Evolutionary conservation across 805 yeast genomes (phyloP), one percentile per base, ranked within the genome.

Genomic region (Wickerhamomyces sydowiorum): DNA sequence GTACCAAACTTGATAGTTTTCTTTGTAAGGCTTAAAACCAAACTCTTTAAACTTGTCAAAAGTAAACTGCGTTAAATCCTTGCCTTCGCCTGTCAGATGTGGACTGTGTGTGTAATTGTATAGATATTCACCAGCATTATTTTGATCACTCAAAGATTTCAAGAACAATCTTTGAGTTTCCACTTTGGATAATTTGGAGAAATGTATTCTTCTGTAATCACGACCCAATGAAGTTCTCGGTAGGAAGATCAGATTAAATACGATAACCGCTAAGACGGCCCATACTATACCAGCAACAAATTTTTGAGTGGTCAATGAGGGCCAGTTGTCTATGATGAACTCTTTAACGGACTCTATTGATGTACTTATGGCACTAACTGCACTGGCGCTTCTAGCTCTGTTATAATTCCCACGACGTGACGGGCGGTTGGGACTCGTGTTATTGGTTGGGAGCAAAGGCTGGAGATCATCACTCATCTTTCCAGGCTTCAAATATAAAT

Each of bases 151-250:
- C 34, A 76, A 53, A 3, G 66, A 52, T 19, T 64, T 65, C 38
- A 86, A 56, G 49, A 73, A 80, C 17, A 77, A 60, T 27, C 96
- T 68, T 50, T 84, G 80, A 24, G 84, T 71, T 48, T 89, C 96
- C 9, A 78, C 72, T 42, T 71, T 72, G 3, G 95, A 81, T 38
- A 86, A 57, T 40, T 67, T 73, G 28, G 79, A 72, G 25, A 82
- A 80, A 61, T 87, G 86, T 49, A 86, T 60, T 38, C 96, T 65
- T 52, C 91, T 73, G 53, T 85, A 77, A 60, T 90, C 96, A 49
- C 96, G 67, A 38, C 84, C 78, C 17, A 87, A 65, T 2, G 96
- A 86, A 1, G 97, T 86, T 43, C 96, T 62, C 2, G 96, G 96
- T 14, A 88, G 67, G 57, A 89, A 89, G 0, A 82, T 76, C 38